Evolutionary conservation across 2,329 filamentous ascomycete genomes (phyloP), one percentile per base, ranked within the genome.

Genomic region (Phoma sp.): DNA sequence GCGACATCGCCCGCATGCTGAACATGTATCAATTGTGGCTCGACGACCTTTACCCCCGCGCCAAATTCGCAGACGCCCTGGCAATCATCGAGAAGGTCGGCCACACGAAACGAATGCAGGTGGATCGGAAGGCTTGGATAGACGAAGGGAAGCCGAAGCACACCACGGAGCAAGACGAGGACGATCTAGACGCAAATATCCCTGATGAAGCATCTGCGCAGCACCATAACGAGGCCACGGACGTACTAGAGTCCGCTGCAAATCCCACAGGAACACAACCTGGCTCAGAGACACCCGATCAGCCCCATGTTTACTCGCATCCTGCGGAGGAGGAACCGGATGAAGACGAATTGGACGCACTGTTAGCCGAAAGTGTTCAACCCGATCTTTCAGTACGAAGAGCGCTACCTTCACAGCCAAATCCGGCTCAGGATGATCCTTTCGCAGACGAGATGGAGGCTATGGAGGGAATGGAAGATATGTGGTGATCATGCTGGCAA

Each of bases 1-100:
- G 89, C 15, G 95, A 99, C 71, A 86, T 92, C 10, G 84, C 88
- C 0, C 86, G 87, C 14, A 83, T 99, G 20, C 82, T 99, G 40
- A 91, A 90, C 20, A 91, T 96, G 72, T 99, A 98, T 72, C 95
- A 98, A 73, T 77, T 96, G 50, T 99, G 95, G 95, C 88, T 99
- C 2, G 93, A 99, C 75, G 92, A 97, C 69, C 81, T 99, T 11
- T 99, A 93, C 69, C 95, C 95, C 11, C 92, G 96, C 69, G 95
- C 93, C 5, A 93, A 92, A 68, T 99, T 99, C 68, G 84, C 90
- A 40, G 95, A 99, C 68, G 95, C 90, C 2, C 80, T 98, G 6
- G 79, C 83, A 32, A 96, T 98, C 80, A 91, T 98, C 2, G 95
- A 99, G 74, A 97, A 96, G 76, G 82, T 92, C 0, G 95, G 95